phyloP scores from a whole-genome alignment of 495 filamentous ascomycete genomes.

The Podospora comata region DNA sequence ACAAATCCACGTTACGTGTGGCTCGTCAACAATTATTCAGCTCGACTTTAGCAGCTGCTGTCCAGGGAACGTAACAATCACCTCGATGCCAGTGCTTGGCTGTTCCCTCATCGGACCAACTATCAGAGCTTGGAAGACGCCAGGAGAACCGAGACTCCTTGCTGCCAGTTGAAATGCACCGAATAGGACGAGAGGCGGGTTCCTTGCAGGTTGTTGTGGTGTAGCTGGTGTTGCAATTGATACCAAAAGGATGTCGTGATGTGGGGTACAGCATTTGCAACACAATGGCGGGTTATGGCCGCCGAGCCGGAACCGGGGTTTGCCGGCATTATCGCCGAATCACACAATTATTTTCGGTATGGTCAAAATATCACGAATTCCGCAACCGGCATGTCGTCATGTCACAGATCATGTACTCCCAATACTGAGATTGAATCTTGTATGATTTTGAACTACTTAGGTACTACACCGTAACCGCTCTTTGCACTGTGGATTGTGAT shows the following conservation, averaged over 20 bases:
- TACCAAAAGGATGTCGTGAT: not conserved
- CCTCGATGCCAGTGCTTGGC: not conserved
- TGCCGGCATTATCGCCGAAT: not conserved
- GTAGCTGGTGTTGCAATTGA: not conserved
- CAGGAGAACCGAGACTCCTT: not conserved
- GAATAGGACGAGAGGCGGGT: not conserved
- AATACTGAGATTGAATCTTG: not conserved
- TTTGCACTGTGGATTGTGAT: not conserved
- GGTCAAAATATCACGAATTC: not conserved
- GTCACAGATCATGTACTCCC: not conserved
- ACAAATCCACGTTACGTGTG: not conserved
- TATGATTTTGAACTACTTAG: not conserved
- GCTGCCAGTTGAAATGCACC: not conserved
- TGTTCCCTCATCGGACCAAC: not conserved
- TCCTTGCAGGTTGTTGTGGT: not conserved
- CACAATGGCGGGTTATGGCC: not conserved
- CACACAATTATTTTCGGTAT: not conserved
- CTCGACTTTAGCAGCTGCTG: not conserved
- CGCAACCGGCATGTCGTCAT: constrained; percentile 5
- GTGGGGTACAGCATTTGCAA: not conserved
- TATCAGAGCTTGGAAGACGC: no score
- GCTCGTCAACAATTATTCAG: not conserved
- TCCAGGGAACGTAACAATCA: not conserved
- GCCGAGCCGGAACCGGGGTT: not conserved
- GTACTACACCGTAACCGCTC: not conserved